Evolutionary conservation across 306 rosid genomes (phyloP), one percentile per base, ranked within the genome.

Genomic region (Cucurbita pepo): DNA sequence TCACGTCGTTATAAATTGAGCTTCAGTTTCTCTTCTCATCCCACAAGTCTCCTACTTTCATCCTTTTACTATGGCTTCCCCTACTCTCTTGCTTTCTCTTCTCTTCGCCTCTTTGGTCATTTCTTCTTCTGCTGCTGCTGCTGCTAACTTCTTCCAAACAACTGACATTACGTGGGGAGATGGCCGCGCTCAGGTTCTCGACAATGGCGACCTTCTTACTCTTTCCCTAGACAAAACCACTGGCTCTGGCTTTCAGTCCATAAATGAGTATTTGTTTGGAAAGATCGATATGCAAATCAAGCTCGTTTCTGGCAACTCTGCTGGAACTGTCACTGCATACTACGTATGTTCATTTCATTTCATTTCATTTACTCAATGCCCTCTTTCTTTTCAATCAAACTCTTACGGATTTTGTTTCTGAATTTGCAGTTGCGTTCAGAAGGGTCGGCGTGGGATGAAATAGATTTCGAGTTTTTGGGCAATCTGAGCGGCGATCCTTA

Each of bases 401-500:
- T 38, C 41, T 38, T 38, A 38, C 41, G 1, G 15, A 7, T 10
- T 73, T 54, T 40, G 10, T 56, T 56, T 60, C 5, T 69, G 30
- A n/a, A 13, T 56, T 57, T 67, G 71, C 78, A 88, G 93, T 60
- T 90, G 30, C 79, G 85, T 18, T 90, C 94, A 12, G 82, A 86
- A 62, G 91, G 88, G 37, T 61, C 88, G 15, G 58, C 77, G 7
- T 88, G 95, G 91, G 95, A 90, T 82, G 95, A 88, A 79, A 88
- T 86, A 47, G 96, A 90, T 81, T 86, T 81, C 43, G 96, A 85
- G 43, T 90, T 88, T 66, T 79, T 90, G 43, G 95, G 95, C 38
- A 90, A 90, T 72, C 36, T 80, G 60, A 88, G 84, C 11, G 95
- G 95, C 16, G 95, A 90, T 4, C 96, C 95, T 3, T 88, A 90